Base-by-base conservation (phyloP, 495 filamentous ascomycete genomes). In the Friedmanniomyces endolithicus region DNA sequence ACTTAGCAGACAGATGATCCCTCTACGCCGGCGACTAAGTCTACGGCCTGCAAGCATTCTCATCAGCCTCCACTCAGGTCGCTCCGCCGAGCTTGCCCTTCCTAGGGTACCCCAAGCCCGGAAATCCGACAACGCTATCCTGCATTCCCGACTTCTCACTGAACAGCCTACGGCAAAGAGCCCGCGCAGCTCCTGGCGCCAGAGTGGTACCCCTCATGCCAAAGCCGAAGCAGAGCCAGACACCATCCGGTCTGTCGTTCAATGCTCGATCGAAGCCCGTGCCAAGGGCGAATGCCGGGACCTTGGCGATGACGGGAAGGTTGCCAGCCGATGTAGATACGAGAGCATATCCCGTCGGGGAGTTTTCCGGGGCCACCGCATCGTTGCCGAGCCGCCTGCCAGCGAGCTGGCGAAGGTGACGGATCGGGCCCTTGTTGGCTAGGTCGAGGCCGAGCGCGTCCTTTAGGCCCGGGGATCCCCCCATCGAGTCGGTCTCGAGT, bases 151-250 rank as follows among this genome's bases (percentile, higher is more conserved):
- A 31, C 9, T 8, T 6, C 14, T 50, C 48, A 19, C 39, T 41
- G 16, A 60, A 52, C 34, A 56, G 56, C 53, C 41, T 56, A 17
- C 37, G 20, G 4, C 8, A 25, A 11, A 60, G 35, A 11, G 40
- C 37, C 35, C 35, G 17, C 9, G 58, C 58, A 37, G 44, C 53
- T 11, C 47, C 58, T 1, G 53, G 53, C 22, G 53, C 58, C 9
- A 60, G 48, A 20, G 48, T 46, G 14, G 58, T 60, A 7, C 58
- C 58, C 22, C 56, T 29, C 48, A 44, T 44, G 4, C 58, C 58
- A 25, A 60, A 60, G n/a, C 58, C 58, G 35, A 37, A 60, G 49
- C 58, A 56, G 11, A 60, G 37, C 58, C 58, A 60, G 7, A 60
- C 48, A 16, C 48, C 53, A 25, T 23, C 12, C 2, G 24, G 35